Evolutionary conservation across 352 stramenopile species (phyloP), one percentile per base, ranked within the genome.

Genomic region (Pythium coloratum): DNA sequence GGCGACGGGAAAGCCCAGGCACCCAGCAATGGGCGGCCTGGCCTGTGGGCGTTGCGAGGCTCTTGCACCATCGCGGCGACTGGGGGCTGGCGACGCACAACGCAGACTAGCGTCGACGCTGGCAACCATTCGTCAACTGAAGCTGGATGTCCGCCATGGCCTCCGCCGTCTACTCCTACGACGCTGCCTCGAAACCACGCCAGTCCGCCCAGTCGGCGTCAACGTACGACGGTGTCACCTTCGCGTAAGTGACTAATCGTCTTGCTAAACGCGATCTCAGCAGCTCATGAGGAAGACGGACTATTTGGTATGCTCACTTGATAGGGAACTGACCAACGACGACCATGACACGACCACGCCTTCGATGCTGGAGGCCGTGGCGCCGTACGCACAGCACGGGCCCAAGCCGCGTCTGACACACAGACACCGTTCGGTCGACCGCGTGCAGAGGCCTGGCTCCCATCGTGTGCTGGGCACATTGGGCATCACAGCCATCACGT

Each of bases 401-500:
- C 3, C 24, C 16, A 33, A 36, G 60, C 20, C 60, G 14, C 24
- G 4, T 16, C 10, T 58, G 9, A 4, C 24, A 24, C 40, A n/a
- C 40, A 20, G 40, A 26, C 51, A 36, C 30, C 32, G 32, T 12
- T 58, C 50, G 6, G 53, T 67, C 16, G 61, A 68, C 30, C 42
- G 42, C 30, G n/a, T 68, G 28, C 32, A 34, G 10, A 38, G 10
- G 3, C 20, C 51, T 38, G 59, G 38, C 20, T 69, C 63, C 12
- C 63, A 69, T 28, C 73, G 73, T 40, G 70, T 80, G 14, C 56
- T 80, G 12, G 63, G 70, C 34, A 71, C 63, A 0, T 13, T 62
- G 2, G 51, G 70, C 28, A 70, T 80, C 51, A 64, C 69, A 14
- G 62, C 66, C 8, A 77, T 80, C 59, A 65, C 67, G 8, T 80